Percentiles rank a stretch among this genome's conserved stretches.
Evolutionary conservation across 768 basidiomycete species (phyloP).

Genomic region (Termitomyces bulborhizus): DNA sequence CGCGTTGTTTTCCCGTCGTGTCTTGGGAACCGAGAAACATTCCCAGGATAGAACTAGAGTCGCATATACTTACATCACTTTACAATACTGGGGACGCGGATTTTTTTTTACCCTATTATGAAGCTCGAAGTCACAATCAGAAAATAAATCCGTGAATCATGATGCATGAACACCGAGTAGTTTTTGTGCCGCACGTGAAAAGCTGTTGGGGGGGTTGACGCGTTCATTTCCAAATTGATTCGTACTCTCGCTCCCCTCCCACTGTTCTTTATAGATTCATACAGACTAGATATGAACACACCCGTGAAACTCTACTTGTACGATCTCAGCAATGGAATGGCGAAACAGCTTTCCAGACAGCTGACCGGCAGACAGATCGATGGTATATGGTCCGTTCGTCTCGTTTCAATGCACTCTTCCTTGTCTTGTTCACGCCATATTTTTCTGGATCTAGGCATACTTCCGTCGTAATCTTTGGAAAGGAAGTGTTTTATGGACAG

Average conservation of each 20-base stretch:
- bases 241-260: not conserved
- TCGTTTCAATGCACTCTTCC: not conserved
- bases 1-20: not conserved
- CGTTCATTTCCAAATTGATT: not conserved
- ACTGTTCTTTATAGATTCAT: not conserved
- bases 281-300: slow-evolving; percentile 20
- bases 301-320: slow-evolving; percentile 85
- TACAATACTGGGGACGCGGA: not conserved
- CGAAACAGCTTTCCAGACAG: slow-evolving; percentile 68
- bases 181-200: not conserved
- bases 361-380: slow-evolving; percentile 88
- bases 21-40: not conserved
- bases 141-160: too few relatives aligned
- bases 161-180: too few relatives aligned
- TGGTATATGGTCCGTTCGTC: slow-evolving; percentile 79
- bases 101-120: too few relatives aligned
- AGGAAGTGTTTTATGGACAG: slow-evolving; percentile 87
- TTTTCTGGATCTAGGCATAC: slow-evolving; percentile 66
- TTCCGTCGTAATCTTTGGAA: slow-evolving; percentile 79
- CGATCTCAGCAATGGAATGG: slow-evolving; percentile 86
- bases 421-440: slow-evolving; percentile 1
- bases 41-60: too few relatives aligned
- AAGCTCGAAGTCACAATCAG: not conserved
- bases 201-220: not conserved
- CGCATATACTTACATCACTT: too few relatives aligned